Evolutionary conservation across 1,284 basidiomycete genomes (phyloP), one percentile per base, ranked within the genome.

Genomic region (Albatrellus sp.): DNA sequence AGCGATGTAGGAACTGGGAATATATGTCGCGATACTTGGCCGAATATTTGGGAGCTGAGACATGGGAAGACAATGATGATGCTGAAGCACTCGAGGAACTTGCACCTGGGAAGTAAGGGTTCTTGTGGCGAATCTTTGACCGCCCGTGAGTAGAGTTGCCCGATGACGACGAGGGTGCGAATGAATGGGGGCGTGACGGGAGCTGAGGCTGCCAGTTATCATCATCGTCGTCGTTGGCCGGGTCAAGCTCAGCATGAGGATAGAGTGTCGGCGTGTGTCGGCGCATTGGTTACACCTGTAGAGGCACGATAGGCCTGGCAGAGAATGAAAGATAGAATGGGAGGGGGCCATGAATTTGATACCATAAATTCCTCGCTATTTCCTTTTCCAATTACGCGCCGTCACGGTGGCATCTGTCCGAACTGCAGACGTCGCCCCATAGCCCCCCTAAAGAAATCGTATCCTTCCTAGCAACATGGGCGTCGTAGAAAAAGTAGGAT

Each of bases 401-500:
- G n/a, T n/a, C n/a, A n/a, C n/a, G n/a, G n/a, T 9, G 37, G 16
- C 32, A 29, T 29, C 12, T 9, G 9, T 37, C 16, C n/a, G n/a
- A n/a, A n/a, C n/a, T n/a, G n/a, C n/a, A n/a, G n/a, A n/a, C n/a
- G n/a, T n/a, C n/a, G n/a, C n/a, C n/a, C n/a, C n/a, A n/a, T n/a
- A n/a, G n/a, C n/a, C n/a, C n/a, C n/a, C n/a, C 1, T 16, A 35
- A 10, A 12, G 34, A 35, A 35, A 35, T 13, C 34, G 7, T 35
- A 24, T 24, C 24, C 37, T 39, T 17, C 31, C 12, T 31, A 46
- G 46, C 56, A 73, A 50, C 52, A 93, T 92, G 90, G 90, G 90
- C 57, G 77, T 93, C 57, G 70, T 90, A 52, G 90, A 93, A 67
- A 93, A 93, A 77, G 87, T 80, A 38, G 31, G 59, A 48, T 1